Percentiles rank a stretch among this genome's conserved stretches.
Evolutionary conservation across 1,139 yeast species (phyloP).

Genomic region (Cylindricascospora bacillispora): DNA sequence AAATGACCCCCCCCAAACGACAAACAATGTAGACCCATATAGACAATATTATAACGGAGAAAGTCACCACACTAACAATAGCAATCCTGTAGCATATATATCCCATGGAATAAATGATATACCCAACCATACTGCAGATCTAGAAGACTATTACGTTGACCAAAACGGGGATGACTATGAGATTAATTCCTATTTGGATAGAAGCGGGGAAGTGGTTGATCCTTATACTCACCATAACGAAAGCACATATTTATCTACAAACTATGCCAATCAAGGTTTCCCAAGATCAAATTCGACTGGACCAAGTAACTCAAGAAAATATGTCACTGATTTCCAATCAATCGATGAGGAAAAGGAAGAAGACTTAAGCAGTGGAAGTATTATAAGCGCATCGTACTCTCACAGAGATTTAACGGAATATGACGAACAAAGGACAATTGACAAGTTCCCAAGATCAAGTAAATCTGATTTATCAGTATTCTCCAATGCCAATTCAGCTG

Average conservation of each 20-base stretch:
- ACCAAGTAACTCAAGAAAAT: too few species aligned
- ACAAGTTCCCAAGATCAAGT: conserved; percentile 9
- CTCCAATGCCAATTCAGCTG: conserved; percentile 11
- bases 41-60: too few species aligned
- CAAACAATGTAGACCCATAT: conserved; percentile 1
- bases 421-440: conserved; percentile 14
- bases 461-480: conserved; percentile 6
- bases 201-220: conserved; percentile 25
- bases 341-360: conserved; percentile 7
- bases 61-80: too few species aligned
- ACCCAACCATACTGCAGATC: too few species aligned
- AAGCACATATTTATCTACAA: conserved; percentile 1
- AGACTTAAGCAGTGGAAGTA: conserved; percentile 7
- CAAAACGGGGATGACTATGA: conserved; percentile 26
- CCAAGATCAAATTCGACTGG: neutral
- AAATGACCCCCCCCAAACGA: conserved; percentile 4
- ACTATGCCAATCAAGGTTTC: conserved; percentile 1
- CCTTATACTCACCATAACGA: conserved; percentile 15
- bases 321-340: neutral
- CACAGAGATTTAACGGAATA: conserved; percentile 22
- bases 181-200: conserved; percentile 24
- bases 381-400: conserved; percentile 7
- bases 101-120: too few species aligned
- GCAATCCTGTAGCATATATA: too few species aligned
- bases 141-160: conserved; percentile 19